Evolutionary conservation across 805 yeast genomes (phyloP).

Genomic region (Soucietia sequanensis): DNA sequence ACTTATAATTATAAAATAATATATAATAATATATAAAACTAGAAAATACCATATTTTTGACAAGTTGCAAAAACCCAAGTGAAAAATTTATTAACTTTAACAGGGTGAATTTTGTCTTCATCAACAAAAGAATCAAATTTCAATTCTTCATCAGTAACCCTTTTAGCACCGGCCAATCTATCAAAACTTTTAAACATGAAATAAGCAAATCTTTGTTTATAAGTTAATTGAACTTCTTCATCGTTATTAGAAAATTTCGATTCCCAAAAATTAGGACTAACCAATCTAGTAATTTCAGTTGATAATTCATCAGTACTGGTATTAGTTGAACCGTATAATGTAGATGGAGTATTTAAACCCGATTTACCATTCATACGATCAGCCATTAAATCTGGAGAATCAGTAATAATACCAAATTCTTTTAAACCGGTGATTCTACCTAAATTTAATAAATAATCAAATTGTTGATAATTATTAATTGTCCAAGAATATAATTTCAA

Average conservation of each 20-base stretch:
- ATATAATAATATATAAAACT: no score
- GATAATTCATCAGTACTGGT: constrained; percentile 3
- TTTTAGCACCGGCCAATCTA: constrained; percentile 8
- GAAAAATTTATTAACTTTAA: constrained; percentile 11
- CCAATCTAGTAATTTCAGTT: constrained; percentile 8
- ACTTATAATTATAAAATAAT: no score
- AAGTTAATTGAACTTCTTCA: constrained; percentile 8
- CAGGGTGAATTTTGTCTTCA: constrained; percentile 11
- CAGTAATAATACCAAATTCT: constrained; percentile 38
- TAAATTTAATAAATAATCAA: constrained; percentile 27
- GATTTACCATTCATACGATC: constrained; percentile 8
- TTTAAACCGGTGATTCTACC: constrained; percentile 20
- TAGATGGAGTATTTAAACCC: constrained; percentile 40
- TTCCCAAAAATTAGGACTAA: constrained; percentile 1
- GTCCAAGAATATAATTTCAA: constrained; percentile 41
- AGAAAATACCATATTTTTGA: constrained; percentile 25
- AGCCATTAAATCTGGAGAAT: constrained; percentile 34
- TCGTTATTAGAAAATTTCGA: constrained; percentile 5
- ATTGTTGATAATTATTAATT: constrained; percentile 33
- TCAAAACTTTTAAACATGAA: constrained; percentile 10
- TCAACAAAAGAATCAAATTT: constrained; percentile 20
- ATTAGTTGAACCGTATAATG: constrained; percentile 48
- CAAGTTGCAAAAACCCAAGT: constrained; percentile 20
- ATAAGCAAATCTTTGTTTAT: constrained; percentile 14
- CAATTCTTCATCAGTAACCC: constrained; percentile 14